Base-by-base conservation (phyloP, 2,329 filamentous ascomycete species). In the Microdochium paspali region DNA sequence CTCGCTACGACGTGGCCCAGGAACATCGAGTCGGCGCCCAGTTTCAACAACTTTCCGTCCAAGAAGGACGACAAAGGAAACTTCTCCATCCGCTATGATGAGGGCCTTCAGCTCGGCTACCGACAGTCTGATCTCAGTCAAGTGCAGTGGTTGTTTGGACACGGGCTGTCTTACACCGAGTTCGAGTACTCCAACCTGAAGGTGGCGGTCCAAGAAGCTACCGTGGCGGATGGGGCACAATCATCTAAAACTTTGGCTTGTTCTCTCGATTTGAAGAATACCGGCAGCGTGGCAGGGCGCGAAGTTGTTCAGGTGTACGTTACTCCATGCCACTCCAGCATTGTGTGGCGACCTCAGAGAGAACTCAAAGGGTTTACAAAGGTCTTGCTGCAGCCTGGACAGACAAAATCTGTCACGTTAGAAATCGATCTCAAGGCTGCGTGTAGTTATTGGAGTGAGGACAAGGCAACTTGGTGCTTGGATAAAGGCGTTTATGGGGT, bases 51-150 rank as follows among this genome's bases (percentile, higher is more conserved):
- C 62, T 89, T 83, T 79, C 82, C 82, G 0, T 82, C 82, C 45
- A 84, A 87, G 65, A n/a, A n/a, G n/a, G n/a, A n/a, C n/a, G n/a
- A n/a, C n/a, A n/a, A n/a, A n/a, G n/a, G n/a, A n/a, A 83, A 86
- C 59, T 64, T 77, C 44, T 74, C 79, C 54, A 81, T 84, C 0
- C 62, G 83, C 1, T 89, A 89, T 58, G 83, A 82, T 46, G 85
- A 90, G 62, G 84, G 82, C 13, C 65, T 89, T 12, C 86, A 81
- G 64, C 77, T 89, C 47, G 85, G 85, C 2, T 89, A 90, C 64
- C 69, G 79, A 18, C 82, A 86, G 64, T 88, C 86, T 61, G 84
- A 90, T 56, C 76, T 76, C 20, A 66, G 71, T 12, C 69, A 70
- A 24, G 73, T 82, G 45, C 65, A 71, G 4, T 80, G 82, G 0